These are phyloP conservation scores for Ustilago trichophora DNA, from an alignment of 1,284 basidiomycete genomes.

Conservation along the genomic window DNA sequence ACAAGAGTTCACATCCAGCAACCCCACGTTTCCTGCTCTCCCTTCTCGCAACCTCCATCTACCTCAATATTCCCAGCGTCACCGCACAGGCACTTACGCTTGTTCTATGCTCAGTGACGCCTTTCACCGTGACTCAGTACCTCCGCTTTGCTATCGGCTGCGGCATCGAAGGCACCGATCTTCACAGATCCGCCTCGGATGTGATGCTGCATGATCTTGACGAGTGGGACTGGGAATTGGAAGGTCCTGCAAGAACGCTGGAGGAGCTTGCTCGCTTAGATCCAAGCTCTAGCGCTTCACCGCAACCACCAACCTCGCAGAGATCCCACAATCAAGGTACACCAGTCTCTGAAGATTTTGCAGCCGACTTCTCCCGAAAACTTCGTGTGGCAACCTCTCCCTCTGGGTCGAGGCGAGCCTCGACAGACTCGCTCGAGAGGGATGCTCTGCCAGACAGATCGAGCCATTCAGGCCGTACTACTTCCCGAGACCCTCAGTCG, in stretches of 20 bases:
- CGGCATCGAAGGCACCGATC: slow-evolving; percentile 71
- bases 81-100: slow-evolving; percentile 78
- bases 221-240: slow-evolving; percentile 69
- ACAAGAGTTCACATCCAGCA: slow-evolving; percentile 72
- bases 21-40: slow-evolving; percentile 85
- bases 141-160: slow-evolving; percentile 83
- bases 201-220: slow-evolving; percentile 30
- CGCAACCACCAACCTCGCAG: not conserved
- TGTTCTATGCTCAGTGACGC: slow-evolving; percentile 80
- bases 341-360: slow-evolving; percentile 59
- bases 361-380: slow-evolving; percentile 14
- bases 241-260: slow-evolving; percentile 69
- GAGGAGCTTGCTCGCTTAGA: slow-evolving; percentile 37
- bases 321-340: not conserved
- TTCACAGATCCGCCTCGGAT: slow-evolving; percentile 36
- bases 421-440: not conserved
- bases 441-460: not conserved
- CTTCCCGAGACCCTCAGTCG: not conserved
- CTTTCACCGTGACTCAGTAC: slow-evolving; percentile 79
- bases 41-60: slow-evolving; percentile 83
- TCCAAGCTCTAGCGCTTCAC: not conserved
- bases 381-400: slow-evolving; percentile 9
- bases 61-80: slow-evolving; percentile 81
- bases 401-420: not conserved
- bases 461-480: too few species aligned